phyloP scores from a whole-genome alignment of 106 monocot genomes.

The Iris macrosiphon region DNA sequence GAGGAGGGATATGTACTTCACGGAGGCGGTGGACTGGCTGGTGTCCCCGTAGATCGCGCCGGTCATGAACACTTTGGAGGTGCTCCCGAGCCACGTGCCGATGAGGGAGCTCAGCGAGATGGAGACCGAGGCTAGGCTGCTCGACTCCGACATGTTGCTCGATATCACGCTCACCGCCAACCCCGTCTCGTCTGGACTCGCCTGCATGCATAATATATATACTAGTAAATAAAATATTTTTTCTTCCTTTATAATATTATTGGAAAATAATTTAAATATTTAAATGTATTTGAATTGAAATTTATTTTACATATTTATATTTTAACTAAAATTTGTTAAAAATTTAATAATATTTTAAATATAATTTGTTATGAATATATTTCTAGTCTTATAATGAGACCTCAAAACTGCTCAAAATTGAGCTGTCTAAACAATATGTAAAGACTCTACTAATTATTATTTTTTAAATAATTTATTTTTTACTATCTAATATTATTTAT shows the following conservation, averaged over 20 bases:
- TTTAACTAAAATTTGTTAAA: too few species aligned
- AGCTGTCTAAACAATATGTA: too few species aligned
- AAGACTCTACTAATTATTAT: too few species aligned
- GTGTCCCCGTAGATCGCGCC: constrained; percentile 56
- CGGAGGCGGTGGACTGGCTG: constrained; percentile 31
- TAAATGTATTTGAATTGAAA: background rate
- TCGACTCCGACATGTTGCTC: constrained; percentile 48
- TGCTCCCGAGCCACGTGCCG: constrained; percentile 55
- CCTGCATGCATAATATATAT: constrained; percentile 8
- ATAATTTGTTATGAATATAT: too few species aligned
- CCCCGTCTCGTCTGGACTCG: constrained; percentile 24
- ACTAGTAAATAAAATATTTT: too few species aligned
- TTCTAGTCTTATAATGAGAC: too few species aligned
- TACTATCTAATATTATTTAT: too few species aligned
- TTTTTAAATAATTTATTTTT: too few species aligned
- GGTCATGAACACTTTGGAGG: constrained; percentile 36
- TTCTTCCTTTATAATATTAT: too few species aligned
- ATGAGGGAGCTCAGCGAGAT: constrained; percentile 78
- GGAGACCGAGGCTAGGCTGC: constrained; percentile 54
- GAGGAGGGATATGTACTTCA: constrained; percentile 68
- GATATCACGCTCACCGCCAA: constrained; percentile 46
- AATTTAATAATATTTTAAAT: too few species aligned
- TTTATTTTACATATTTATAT: background rate
- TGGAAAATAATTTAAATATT: background rate
- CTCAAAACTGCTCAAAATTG: too few species aligned